Base-by-base conservation (phyloP, 1,139 yeast genomes). In the Suhomyces anneliseae region DNA sequence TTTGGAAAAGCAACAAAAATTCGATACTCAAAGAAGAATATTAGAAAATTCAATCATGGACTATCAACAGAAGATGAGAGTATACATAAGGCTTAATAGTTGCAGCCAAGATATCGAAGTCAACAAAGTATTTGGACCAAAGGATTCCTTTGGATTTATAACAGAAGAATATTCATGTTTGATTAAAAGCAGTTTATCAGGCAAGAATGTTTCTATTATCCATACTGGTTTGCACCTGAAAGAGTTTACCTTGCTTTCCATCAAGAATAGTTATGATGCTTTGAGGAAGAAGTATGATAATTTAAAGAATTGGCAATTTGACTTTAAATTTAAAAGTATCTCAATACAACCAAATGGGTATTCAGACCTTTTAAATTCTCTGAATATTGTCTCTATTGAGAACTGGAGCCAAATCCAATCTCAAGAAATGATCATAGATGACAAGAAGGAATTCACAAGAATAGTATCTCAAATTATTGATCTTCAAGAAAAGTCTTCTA, bases 11-110 rank as follows among this genome's bases (percentile, higher is more conserved):
- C 44, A 59, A 10, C 45, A 52, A 3, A 56, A 60, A 14, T 67
- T 69, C 46, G 60, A 62, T 9, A 44, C 46, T 4, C 69, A 68
- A 46, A 51, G 78, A 52, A 65, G 78, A 49, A 68, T 71, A 8
- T 62, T 82, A 36, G 83, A 81, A 56, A 78, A 80, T 54, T 70
- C 82, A 2, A 81, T 82, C 8, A 75, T 79, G 67, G 77, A 79
- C 39, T 60, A 73, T 41, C 66, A 70, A 44, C 74, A 74, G 0
- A 69, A 65, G 41, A 45, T 64, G 11, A 56, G 81, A 38, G 71
- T 71, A 0, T 73, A 70, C 49, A 52, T 47, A 6, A 40, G 38
- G 10, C 24, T 35, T 2, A 33, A 34, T 10, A 11, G 3, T 6
- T 7, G 11, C 7, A 6, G 11, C 8, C 15, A 27, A 6, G 14